These are phyloP conservation scores for Talaromyces wortmannii DNA, from an alignment of 495 filamentous ascomycete genomes.

Conservation along the genomic window DNA sequence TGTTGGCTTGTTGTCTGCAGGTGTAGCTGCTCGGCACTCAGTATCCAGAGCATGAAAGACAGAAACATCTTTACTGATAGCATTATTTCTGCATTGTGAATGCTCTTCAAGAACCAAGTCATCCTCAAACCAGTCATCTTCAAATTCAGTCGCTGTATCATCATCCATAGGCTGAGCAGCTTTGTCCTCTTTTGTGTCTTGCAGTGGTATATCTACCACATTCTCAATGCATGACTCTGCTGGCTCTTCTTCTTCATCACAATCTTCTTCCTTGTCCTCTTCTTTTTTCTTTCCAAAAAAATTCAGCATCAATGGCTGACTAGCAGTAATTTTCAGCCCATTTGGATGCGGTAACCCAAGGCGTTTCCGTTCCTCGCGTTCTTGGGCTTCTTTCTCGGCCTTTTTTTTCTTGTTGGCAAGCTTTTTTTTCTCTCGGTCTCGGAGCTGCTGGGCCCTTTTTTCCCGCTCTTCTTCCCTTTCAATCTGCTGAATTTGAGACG, in stretches of 20 bases:
- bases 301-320: constrained; percentile 37
- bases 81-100: background rate
- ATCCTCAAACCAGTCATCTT: constrained; percentile 1
- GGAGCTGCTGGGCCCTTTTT: constrained; percentile 29
- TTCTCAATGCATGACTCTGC: background rate
- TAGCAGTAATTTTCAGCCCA: constrained; percentile 32
- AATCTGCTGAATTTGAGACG: constrained; percentile 33
- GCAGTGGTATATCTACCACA: background rate
- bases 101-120: background rate
- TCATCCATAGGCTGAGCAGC: background rate
- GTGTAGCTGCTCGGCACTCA: background rate
- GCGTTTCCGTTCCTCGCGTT: constrained; percentile 32
- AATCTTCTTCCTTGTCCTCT: background rate
- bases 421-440: constrained; percentile 34
- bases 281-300: constrained; percentile 22
- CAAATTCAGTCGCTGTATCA: background rate
- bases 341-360: constrained; percentile 37
- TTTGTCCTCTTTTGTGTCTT: background rate
- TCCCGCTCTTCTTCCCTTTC: constrained; percentile 39
- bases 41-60: too few relatives aligned
- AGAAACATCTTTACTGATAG: background rate
- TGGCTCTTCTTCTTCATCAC: background rate
- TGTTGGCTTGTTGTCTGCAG: background rate
- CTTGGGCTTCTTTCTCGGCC: constrained; percentile 33
- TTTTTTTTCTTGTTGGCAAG: constrained; percentile 37